Base-by-base conservation (phyloP, 176 grass and related monocot species). In the Oryza officinalis region DNA sequence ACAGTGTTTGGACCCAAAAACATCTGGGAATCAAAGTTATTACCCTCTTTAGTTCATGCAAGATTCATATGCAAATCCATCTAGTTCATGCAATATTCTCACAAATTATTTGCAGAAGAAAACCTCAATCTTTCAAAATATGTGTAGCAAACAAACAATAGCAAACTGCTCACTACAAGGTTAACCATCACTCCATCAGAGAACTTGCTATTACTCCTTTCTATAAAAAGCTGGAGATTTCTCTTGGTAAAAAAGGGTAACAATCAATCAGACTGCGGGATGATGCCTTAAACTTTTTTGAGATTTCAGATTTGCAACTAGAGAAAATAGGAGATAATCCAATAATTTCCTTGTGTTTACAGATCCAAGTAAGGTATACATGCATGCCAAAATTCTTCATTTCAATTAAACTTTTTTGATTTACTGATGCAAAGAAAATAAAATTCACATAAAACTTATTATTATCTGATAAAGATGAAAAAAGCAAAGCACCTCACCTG, bases 401-500 rank as follows among this genome's bases (percentile, higher is more conserved):
- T 57, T 57, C 18, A 57, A 57, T 22, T n/a, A 18, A 8, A 2
- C 6, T 22, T 20, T n/a, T 22, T 57, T 2, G 1, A 57, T 57
- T 57, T 57, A 22, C 52, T 57, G 22, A 22, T 22, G 52, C 6
- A 57, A 57, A 57, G 0, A 57, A 54, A 54, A 54, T 2, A n/a
- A 54, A 54, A 54, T 20, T 17, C 2, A 54, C 17, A 22, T 54
- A 54, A 17, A 17, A 22, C 4, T 54, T 54, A 54, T 20, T 54
- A 54, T 54, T 54, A 54, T 54, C 50, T 54, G 50, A 54, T 5
- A 22, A 54, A 54, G 45, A 47, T 47, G 40, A 38, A 46, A 46
- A 22, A 27, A 76, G 23, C 73, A 45, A 65, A 75, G 52, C 68
- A 45, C 43, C 73, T 87, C 77, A 97, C 94, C 94, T 92, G 72